Evolutionary conservation across 1,284 basidiomycete species (phyloP), one percentile per base, ranked within the genome.

Genomic region (Rhodotorula glutinis): DNA sequence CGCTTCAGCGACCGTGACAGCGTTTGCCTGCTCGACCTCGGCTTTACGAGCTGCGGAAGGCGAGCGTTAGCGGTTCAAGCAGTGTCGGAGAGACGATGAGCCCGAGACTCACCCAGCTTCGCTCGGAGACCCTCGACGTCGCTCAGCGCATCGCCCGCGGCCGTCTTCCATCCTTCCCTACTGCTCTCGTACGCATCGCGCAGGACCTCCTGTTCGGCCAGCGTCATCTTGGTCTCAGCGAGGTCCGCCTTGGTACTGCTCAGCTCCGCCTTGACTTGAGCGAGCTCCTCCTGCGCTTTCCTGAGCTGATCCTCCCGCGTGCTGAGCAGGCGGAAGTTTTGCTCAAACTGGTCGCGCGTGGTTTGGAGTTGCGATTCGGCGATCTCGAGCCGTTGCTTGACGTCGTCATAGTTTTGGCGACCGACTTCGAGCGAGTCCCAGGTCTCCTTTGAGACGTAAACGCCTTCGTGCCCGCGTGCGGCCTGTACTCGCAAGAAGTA

Each of bases 391-490:
- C 89, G 87, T 75, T 88, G 88, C 77, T 86, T 87, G 21, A 90
- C 86, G 77, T 96, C 92, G 63, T 88, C 85, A 41, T 49, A 68
- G 38, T 19, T 25, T 14, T 29, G 56, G 70, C 91, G 87, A 74
- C 91, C 89, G 1, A 82, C 80, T n/a, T 81, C 85, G 80, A 95
- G 84, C 77, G 94, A 87, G 58, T 84, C 85, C 91, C 91, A 96
- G 11, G 86, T 87, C 74, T 95, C 92, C 71, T 91, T 87, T 3
- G 90, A 88, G 77, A 97, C 88, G 79, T 88, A 94, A 52, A 96
- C 91, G 10, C 94, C 94, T 76, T 94, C 93, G 83, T 95, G 94
- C 79, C 95, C 92, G 54, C 93, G 84, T 2, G 92, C 88, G 3
- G 93, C 92, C 68, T 79, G 68, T 8, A 21, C 30, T 3, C 17